A percentile compares a stretch with the other conserved stretches of the same genome.
Conservation (phyloP, 129 eudicot genomes). For the Artemisia argyi region DNA sequence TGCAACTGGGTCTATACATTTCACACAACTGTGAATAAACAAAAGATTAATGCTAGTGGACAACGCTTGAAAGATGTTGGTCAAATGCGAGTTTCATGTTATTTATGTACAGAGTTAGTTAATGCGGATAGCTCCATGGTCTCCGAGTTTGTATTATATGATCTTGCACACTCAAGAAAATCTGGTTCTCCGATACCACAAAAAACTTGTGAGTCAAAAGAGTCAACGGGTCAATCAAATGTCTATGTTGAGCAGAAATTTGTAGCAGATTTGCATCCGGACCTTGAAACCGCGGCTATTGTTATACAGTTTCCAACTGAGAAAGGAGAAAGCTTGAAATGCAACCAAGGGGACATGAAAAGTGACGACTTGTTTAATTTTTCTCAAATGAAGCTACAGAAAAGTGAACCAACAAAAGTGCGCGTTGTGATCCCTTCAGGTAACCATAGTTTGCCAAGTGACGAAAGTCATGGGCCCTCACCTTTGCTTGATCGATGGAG, state of each 20-base stretch:
- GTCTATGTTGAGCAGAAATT: slow-evolving; percentile 26
- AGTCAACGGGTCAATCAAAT: slow-evolving; percentile 30
- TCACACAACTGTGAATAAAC: slow-evolving; percentile 53
- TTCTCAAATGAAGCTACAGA: slow-evolving; percentile 32
- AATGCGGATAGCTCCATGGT: slow-evolving; percentile 58
- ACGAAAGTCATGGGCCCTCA: slow-evolving; percentile 70
- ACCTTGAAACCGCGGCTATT: slow-evolving; percentile 77
- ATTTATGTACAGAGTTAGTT: slow-evolving; percentile 62
- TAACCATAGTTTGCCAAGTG: slow-evolving; percentile 66
- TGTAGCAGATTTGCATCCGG: slow-evolving; percentile 54
- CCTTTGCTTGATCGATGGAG: slow-evolving; percentile 82
- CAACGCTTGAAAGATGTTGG: slow-evolving; percentile 52
- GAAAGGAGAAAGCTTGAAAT: slow-evolving; percentile 73
- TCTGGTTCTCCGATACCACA: slow-evolving; percentile 14
- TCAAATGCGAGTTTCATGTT: slow-evolving; percentile 83
- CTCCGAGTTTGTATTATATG: slow-evolving; percentile 76
- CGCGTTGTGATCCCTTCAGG: slow-evolving; percentile 79
- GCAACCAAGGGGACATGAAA: slow-evolving; percentile 41
- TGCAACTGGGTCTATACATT: slow-evolving; percentile 73
- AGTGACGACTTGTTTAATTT: slow-evolving; percentile 36
- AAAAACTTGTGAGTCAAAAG: slow-evolving; percentile 28
- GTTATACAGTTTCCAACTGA: slow-evolving; percentile 66
- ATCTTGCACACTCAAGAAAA: slow-evolving; percentile 53
- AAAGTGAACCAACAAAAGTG: slow-evolving; percentile 37
- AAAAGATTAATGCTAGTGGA: slow-evolving; percentile 56